Base-by-base conservation (phyloP, 306 rosid species). In the Cyamopsis tetragonoloba region DNA sequence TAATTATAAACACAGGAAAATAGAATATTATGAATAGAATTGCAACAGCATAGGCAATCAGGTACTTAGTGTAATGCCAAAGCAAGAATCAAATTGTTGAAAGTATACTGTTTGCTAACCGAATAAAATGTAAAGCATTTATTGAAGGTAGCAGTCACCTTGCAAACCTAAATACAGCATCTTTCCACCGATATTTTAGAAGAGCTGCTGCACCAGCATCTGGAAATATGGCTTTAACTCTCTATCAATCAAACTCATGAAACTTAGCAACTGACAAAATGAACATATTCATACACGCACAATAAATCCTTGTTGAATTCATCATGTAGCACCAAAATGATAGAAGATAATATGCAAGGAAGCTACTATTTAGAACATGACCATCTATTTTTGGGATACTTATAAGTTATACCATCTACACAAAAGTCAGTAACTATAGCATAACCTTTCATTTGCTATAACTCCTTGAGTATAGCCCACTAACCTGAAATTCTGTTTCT, bases 171-270 rank as follows among this genome's bases (percentile, higher is more conserved):
- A 89, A 93, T 23, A 70, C 58, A 43, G 96, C 96, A 62, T 93
- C 89, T 53, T 87, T 83, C 98, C 98, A 93, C 65, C 67, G 71
- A 66, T 83, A 85, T 72, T 93, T 82, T 46, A 93, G 91, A 81
- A 93, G 98, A 26, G 96, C 97, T 24, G 96, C 90, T 4, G 97
- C 97, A 70, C 98, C 98, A 65, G 98, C 96, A 85, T 89, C 97
- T 38, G 97, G 97, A 86, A 89, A 93, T 76, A 89, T 73, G 74
- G 97, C 96, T 89, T 88, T 89, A 70, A 93, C 81, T 76, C 76
- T 88, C 98, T 93, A 73, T 41, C 75, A 82, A 84, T 55, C 71
- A 77, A 78, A 84, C 62, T 55, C 34, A 65, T 49, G 46, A 13
- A 70, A 80, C 14, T 80, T 62, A 73, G 77, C 62, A 67, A 67